phyloP scores from a whole-genome alignment of 345 rosid genomes.

The Mercurialis annua region DNA sequence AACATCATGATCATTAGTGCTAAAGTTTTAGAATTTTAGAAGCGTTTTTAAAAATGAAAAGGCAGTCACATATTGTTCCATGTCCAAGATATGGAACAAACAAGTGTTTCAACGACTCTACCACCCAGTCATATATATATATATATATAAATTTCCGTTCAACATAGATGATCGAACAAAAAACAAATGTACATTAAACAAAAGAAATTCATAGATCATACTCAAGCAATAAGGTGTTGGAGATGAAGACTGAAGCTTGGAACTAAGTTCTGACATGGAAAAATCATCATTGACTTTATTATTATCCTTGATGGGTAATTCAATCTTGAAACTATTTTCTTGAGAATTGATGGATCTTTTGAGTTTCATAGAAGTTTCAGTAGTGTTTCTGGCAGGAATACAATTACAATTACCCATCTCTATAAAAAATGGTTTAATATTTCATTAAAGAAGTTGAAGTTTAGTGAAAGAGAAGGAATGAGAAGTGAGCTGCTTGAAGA shows the following conservation, averaged over 20 bases:
- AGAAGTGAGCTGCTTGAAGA: slow-evolving; percentile 26
- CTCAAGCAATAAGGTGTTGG: slow-evolving; percentile 23
- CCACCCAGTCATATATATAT: too few relatives aligned
- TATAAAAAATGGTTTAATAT: slow-evolving; percentile 11
- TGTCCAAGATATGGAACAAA: too few relatives aligned
- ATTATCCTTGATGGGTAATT: slow-evolving; percentile 31
- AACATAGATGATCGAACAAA: too few relatives aligned
- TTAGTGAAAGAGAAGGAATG: slow-evolving; percentile 3
- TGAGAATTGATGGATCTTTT: slow-evolving; percentile 5
- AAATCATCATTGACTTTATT: slow-evolving; percentile 14
- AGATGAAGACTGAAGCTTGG: slow-evolving; percentile 19
- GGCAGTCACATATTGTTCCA: too few relatives aligned
- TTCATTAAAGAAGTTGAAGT: slow-evolving; percentile 2
- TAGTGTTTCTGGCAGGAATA: slow-evolving; percentile 26
- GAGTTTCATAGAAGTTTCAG: slow-evolving; percentile 30
- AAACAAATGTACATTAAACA: background rate
- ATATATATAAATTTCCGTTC: too few relatives aligned
- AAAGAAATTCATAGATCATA: slow-evolving; percentile 19
- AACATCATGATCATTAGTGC: too few relatives aligned
- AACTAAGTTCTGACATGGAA: slow-evolving; percentile 10
- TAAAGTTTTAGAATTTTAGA: too few relatives aligned
- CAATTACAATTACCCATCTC: slow-evolving; percentile 51
- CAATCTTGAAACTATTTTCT: slow-evolving; percentile 17
- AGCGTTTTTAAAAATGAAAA: too few relatives aligned
- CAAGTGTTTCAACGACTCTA: too few relatives aligned